These are phyloP conservation scores for Cyclotella sp. DNA, from an alignment of 108 stramenopile species.

Conservation along the genomic window DNA sequence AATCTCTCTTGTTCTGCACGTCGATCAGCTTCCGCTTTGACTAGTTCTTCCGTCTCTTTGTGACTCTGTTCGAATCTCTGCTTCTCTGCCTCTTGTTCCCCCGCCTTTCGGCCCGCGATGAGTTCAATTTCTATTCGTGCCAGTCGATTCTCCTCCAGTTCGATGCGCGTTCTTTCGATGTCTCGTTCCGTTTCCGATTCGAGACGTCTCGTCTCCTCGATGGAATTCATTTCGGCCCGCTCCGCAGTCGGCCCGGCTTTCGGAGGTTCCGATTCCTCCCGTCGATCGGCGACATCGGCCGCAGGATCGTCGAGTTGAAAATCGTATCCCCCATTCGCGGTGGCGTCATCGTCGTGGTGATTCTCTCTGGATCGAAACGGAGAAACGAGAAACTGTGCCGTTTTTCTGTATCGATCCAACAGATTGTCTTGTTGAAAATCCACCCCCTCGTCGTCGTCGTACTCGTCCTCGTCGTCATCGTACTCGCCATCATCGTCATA, in stretches of 20 bases:
- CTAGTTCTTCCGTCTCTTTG: slow-evolving; percentile 9
- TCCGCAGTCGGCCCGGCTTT: neutral
- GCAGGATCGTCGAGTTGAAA: too few relatives aligned
- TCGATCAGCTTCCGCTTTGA: neutral
- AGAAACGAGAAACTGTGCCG: slow-evolving; percentile 24
- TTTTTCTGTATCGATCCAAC: slow-evolving; percentile 40
- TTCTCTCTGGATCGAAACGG: slow-evolving; percentile 14
- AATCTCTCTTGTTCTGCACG: slow-evolving; percentile 10
- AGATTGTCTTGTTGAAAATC: slow-evolving; percentile 22
- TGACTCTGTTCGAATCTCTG: neutral
- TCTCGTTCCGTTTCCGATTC: slow-evolving; percentile 9
- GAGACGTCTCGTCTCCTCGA: neutral
- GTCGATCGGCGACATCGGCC: neutral
- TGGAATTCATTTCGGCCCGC: neutral
- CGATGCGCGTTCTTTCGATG: slow-evolving; percentile 11
- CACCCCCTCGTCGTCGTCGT: slow-evolving; percentile 5
- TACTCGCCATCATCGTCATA: slow-evolving; percentile 24
- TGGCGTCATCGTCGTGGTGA: slow-evolving; percentile 10
- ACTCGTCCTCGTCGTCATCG: slow-evolving; percentile 19
- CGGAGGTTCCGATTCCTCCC: too few relatives aligned
- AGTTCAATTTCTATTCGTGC: neutral
- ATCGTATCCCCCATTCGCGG: neutral
- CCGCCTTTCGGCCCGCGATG: neutral
- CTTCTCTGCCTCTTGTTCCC: neutral
- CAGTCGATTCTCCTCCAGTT: neutral